Base-by-base conservation (phyloP, 192 early-diverging fungal species). In the Podila epicladia region DNA sequence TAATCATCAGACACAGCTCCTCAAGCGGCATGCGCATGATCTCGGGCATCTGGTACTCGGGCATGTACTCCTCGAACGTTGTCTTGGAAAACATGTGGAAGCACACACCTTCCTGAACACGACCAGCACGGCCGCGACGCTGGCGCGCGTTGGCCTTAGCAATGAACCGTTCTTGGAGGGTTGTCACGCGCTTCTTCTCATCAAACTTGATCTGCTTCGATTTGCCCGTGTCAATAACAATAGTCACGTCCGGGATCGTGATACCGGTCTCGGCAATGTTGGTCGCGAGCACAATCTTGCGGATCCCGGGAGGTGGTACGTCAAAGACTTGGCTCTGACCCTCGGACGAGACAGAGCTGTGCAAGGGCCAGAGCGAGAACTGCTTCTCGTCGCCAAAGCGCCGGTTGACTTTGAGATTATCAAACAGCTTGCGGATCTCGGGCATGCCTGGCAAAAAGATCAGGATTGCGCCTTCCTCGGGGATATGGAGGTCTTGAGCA, bases 261-360 rank as follows among this genome's bases (percentile, higher is more conserved):
- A 95, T 92, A 71, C 93, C 91, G 0, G 94, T 95, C 77, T 95
- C 94, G 12, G 94, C 94, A 64, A 95, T 90, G 58, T 95, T 95
- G 28, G 94, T 95, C 7, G 91, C 83, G 19, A 95, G 69, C 12
- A 95, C 92, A 59, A 95, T 86, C 73, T 95, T 95, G 24, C 93
- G 72, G 12, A 86, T 62, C 6, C 89, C 87, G 9, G 67, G 64
- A 3, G 82, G 73, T 0, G 89, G 77, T 0, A 69, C 65, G 64
- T 84, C 83, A 75, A 96, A 96, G 17, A 96, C 93, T 8, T 75
- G 85, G 58, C 71, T 88, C 83, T 95, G 94, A 24, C 90, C 89
- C 11, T 85, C 84, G 6, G 91, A 89, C 4, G 92, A 90, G 26
- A 95, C 71, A 4, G 84, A 85, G n/a, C 89, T 87, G 67, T 94